Evolutionary conservation across 1,284 basidiomycete species (phyloP), one percentile per base, ranked within the genome.

Genomic region (Fomes fomentarius): DNA sequence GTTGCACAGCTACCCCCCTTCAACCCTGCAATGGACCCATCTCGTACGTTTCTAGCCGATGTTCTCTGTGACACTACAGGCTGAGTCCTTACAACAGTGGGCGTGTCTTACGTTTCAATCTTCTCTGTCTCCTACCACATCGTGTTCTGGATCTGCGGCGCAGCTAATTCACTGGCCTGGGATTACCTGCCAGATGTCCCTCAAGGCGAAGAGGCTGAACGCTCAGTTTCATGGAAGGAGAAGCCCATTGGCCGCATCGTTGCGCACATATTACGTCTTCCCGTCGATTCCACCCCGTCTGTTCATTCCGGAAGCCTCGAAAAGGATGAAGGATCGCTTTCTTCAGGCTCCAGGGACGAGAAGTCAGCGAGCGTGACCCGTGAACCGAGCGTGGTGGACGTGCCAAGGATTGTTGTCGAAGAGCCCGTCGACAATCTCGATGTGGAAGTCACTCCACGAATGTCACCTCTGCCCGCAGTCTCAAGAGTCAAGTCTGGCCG

Each of bases 1-100:
- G 69, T 82, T 9, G 79, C 76, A 4, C 69, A 72, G 39, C 65
- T 73, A 17, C 56, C 72, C 0, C 80, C 80, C 0, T 82, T 82
- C 63, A 64, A 81, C 54, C 73, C 75, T 0, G 55, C 50, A 0
- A 74, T 70, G 4, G 80, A 82, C 60, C 72, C 75, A 1, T 70
- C 74, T 33, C 64, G 71, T 73, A 56, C 48, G 71, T 76, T 39
- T 39, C 21, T 34, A 10, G 5, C 8, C 22, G 4, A 28, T 33
- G 21, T 19, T 28, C n/a, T 37, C 26, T 17, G 4, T 26, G 12
- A 19, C 22, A 39, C 10, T 19, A 37, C 33, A 14, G 11, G 6
- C 42, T 54, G 52, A 34, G n/a, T 38, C 38, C 22, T 12, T 34
- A 48, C 19, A 11, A 10, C 11, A 73, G 71, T 75, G 50, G 74